These are phyloP conservation scores for Simplicillium sp. DNA, from an alignment of 2,329 filamentous ascomycete genomes.

Conservation along the genomic window DNA sequence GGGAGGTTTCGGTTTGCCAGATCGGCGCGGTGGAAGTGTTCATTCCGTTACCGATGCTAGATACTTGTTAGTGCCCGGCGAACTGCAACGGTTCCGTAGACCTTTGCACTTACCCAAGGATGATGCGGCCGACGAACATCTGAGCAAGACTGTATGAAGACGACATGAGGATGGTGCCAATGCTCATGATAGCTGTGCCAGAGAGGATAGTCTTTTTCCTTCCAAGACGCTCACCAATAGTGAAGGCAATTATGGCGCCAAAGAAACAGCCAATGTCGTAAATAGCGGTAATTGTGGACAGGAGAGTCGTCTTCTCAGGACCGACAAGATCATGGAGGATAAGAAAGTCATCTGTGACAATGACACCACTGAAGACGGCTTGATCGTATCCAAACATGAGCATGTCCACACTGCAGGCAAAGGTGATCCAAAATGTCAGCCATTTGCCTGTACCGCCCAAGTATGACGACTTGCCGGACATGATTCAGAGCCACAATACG, in stretches of 20 bases:
- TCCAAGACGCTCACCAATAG: constrained; percentile 33
- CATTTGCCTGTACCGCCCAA: constrained; percentile 6
- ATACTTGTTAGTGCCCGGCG: no score
- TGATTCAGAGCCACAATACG: no score
- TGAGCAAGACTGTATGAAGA: constrained; percentile 8
- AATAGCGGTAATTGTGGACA: constrained; percentile 37
- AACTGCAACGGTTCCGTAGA: no score
- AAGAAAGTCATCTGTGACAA: constrained; percentile 28
- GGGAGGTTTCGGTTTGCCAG: constrained; percentile 26
- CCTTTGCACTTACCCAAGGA: constrained; percentile 7
- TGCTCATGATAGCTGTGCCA: constrained; percentile 3
- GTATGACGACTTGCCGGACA: constrained; percentile 2
- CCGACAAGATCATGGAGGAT: constrained; percentile 30
- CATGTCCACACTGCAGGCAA: constrained; percentile 6
- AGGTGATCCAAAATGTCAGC: constrained; percentile 5
- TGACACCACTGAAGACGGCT: constrained; percentile 35
- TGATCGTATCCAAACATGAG: constrained; percentile 25
- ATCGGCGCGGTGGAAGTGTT: constrained; percentile 26
- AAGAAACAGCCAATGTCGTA: constrained; percentile 41
- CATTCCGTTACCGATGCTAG: constrained; percentile 36
- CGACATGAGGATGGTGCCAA: constrained; percentile 8
- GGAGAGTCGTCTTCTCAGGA: constrained; percentile 18
- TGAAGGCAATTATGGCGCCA: constrained; percentile 29
- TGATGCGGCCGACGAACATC: constrained; percentile 19
- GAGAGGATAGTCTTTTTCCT: constrained; percentile 23